Conservation (phyloP, 805 yeast genomes). For the Metschnikowia henanensis region DNA sequence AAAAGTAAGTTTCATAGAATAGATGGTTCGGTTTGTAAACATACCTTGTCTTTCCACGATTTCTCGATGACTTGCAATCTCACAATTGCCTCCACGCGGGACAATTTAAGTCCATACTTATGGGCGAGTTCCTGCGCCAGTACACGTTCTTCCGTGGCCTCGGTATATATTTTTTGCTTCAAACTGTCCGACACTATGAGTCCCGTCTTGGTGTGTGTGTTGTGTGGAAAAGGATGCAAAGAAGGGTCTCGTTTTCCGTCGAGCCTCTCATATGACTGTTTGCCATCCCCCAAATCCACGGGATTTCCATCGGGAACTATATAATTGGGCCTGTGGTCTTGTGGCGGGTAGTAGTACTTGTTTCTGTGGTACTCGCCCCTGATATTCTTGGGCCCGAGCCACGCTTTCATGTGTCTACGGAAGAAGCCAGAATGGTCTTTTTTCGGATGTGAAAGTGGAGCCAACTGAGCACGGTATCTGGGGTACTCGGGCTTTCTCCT, state of each 20-base stretch:
- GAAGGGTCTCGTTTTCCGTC: constrained; percentile 23
- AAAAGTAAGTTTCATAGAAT: too few species aligned
- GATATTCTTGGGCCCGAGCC: constrained; percentile 81
- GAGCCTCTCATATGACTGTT: constrained; percentile 16
- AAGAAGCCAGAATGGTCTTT: constrained; percentile 52
- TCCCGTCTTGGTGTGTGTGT: constrained; percentile 68
- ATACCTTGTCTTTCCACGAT: constrained; percentile 58
- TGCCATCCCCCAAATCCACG: constrained; percentile 26
- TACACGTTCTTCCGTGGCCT: constrained; percentile 49
- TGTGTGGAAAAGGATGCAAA: constrained; percentile 83
- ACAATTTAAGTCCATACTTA: constrained; percentile 75
- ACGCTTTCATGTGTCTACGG: constrained; percentile 64
- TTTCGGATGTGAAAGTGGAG: constrained; percentile 31
- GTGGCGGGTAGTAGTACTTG: constrained; percentile 69
- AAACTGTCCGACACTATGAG: constrained; percentile 56
- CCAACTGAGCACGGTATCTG: constrained; percentile 30
- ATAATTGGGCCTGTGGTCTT: constrained; percentile 71
- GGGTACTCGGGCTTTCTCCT: constrained; percentile 38
- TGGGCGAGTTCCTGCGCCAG: constrained; percentile 75
- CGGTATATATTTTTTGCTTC: constrained; percentile 60
- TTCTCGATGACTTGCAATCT: constrained; percentile 66
- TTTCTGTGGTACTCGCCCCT: constrained; percentile 80
- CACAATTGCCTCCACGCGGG: constrained; percentile 86
- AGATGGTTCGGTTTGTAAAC: too few species aligned
- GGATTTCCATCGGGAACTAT: constrained; percentile 53